Conservation (phyloP, 441 rosid genomes). For the Adansonia rubrostipa region DNA sequence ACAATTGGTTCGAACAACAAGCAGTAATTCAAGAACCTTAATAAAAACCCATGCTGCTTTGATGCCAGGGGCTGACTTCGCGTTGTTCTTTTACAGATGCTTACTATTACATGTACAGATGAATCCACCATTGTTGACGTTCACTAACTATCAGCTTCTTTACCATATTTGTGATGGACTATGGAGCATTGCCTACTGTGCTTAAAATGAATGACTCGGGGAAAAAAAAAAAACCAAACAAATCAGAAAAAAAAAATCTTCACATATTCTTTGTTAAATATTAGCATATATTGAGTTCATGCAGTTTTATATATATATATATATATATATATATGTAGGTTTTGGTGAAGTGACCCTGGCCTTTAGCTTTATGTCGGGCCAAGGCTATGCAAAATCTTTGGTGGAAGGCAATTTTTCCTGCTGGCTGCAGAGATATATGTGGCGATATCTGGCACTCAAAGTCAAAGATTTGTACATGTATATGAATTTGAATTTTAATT, state of each 20-base stretch:
- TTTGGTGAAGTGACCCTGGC: constrained; percentile 12
- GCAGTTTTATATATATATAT: too few species aligned
- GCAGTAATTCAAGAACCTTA: background rate
- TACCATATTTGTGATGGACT: background rate
- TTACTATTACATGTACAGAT: background rate
- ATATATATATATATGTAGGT: too few species aligned
- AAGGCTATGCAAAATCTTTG: background rate
- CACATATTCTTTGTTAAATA: constrained; percentile 2
- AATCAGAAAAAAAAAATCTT: background rate
- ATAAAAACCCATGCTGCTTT: background rate
- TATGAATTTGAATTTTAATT: too few species aligned
- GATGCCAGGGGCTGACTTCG: constrained; percentile 30
- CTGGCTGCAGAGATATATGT: background rate
- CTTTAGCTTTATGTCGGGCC: constrained; percentile 22
- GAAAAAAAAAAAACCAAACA: background rate
- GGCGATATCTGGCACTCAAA: background rate
- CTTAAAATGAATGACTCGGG: background rate
- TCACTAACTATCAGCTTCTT: background rate
- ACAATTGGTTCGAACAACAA: background rate
- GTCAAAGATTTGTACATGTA: background rate
- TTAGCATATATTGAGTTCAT: background rate
- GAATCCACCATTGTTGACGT: constrained; percentile 20
- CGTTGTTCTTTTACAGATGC: background rate
- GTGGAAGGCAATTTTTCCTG: background rate
- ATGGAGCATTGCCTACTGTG: background rate